phyloP scores from a whole-genome alignment of 2,329 filamentous ascomycete species.

The Immersiporthe knoxdaviesiana region DNA sequence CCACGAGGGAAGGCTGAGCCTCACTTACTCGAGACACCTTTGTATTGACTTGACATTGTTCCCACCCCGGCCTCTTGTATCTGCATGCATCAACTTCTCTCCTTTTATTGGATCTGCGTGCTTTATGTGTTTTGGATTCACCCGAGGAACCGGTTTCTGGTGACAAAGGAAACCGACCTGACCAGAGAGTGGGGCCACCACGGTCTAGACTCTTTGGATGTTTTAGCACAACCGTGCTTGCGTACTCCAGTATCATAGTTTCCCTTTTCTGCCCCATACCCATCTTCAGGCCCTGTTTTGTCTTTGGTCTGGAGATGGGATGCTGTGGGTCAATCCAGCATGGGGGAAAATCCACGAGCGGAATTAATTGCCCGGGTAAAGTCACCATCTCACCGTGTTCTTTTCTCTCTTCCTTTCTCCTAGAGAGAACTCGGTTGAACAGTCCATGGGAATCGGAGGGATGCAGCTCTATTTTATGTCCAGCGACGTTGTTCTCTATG shows the following conservation, averaged over 20 bases:
- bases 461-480: neutral
- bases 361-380: neutral
- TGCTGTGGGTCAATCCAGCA: neutral
- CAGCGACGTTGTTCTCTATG: neutral
- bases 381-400: neutral
- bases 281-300: neutral
- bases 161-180: neutral
- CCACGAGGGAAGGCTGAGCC: neutral
- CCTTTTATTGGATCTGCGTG: neutral
- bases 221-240: neutral
- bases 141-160: neutral
- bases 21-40: neutral
- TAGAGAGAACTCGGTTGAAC: too few relatives aligned
- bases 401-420: neutral
- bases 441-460: too few relatives aligned
- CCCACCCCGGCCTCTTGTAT: too few relatives aligned
- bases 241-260: neutral
- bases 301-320: neutral
- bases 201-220: neutral
- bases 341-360: neutral
- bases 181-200: neutral
- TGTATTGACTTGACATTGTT: neutral
- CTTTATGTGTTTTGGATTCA: neutral
- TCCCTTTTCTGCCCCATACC: neutral
- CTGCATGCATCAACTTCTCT: too few relatives aligned